These are phyloP conservation scores for Przewalskia tangutica DNA, from an alignment of 257 asterid genomes.

Conservation along the genomic window DNA sequence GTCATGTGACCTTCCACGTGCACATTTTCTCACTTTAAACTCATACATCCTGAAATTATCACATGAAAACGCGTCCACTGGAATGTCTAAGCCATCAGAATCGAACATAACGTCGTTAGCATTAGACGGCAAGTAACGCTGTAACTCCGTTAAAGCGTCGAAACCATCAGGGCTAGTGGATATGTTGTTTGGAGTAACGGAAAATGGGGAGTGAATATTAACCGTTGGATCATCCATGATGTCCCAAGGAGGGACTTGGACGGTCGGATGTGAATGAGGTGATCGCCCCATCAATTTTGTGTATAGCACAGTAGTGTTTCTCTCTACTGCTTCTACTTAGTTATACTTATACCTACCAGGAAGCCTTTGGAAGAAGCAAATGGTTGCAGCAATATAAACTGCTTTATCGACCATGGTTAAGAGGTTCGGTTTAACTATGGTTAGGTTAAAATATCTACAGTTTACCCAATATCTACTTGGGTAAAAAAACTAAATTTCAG, in stretches of 20 bases:
- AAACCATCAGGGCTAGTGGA: slow-evolving; percentile 14
- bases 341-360: too few relatives aligned
- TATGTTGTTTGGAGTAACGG: slow-evolving; percentile 9
- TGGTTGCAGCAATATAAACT: slow-evolving; percentile 31
- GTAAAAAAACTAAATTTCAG: background rate
- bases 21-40: slow-evolving; percentile 67
- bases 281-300: slow-evolving; percentile 21
- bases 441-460: slow-evolving; percentile 28
- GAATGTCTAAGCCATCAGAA: slow-evolving; percentile 44
- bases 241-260: slow-evolving; percentile 64
- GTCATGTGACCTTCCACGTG: slow-evolving; percentile 72
- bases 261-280: slow-evolving; percentile 49
- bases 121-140: slow-evolving; percentile 58
- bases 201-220: slow-evolving; percentile 29
- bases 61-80: slow-evolving; percentile 70
- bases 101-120: slow-evolving; percentile 22
- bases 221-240: slow-evolving; percentile 37
- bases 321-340: background rate
- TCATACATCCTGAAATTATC: slow-evolving; percentile 83
- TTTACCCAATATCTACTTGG: slow-evolving; percentile 1
- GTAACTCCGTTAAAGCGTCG: slow-evolving; percentile 44
- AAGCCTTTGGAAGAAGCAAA: background rate
- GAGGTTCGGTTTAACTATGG: slow-evolving; percentile 16
- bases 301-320: background rate
- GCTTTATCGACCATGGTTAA: slow-evolving; percentile 35